Evolutionary conservation across 257 asterid species (phyloP).

Genomic region (Solanum medicagineum): DNA sequence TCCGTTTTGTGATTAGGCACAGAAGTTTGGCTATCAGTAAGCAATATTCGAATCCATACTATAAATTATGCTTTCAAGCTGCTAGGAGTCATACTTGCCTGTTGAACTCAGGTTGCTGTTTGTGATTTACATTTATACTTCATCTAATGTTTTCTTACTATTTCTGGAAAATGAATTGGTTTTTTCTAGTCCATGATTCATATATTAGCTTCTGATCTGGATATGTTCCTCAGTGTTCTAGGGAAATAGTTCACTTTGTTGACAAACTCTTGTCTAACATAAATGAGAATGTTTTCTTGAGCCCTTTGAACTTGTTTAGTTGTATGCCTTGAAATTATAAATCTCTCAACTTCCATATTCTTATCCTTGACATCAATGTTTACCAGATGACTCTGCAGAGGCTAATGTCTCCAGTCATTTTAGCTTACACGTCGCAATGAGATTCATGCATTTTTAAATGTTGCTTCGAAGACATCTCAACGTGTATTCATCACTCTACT

Average conservation of each 20-base stretch:
- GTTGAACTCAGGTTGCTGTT: not conserved
- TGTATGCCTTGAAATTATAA: not conserved
- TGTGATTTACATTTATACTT: not conserved
- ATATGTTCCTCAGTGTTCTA: not conserved
- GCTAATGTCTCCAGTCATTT: not conserved
- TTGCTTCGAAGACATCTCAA: not conserved
- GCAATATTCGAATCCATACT: not conserved
- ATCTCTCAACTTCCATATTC: not conserved
- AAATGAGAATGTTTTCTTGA: not conserved
- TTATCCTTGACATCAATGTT: not conserved
- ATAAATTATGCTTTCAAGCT: not conserved
- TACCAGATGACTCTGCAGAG: not conserved
- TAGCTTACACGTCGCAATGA: not conserved
- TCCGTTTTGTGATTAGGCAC: constrained; percentile 32
- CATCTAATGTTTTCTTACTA: not conserved
- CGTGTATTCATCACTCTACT: not conserved
- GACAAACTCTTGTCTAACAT: not conserved
- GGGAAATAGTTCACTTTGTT: not conserved
- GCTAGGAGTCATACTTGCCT: not conserved
- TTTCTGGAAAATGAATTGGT: not conserved
- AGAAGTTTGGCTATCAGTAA: not conserved
- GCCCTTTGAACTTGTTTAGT: not conserved
- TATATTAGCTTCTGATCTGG: not conserved
- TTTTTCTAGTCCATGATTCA: not conserved
- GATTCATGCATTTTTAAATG: not conserved